Conservation (phyloP, 139 green algal genomes). For the Asterochloris erici region DNA sequence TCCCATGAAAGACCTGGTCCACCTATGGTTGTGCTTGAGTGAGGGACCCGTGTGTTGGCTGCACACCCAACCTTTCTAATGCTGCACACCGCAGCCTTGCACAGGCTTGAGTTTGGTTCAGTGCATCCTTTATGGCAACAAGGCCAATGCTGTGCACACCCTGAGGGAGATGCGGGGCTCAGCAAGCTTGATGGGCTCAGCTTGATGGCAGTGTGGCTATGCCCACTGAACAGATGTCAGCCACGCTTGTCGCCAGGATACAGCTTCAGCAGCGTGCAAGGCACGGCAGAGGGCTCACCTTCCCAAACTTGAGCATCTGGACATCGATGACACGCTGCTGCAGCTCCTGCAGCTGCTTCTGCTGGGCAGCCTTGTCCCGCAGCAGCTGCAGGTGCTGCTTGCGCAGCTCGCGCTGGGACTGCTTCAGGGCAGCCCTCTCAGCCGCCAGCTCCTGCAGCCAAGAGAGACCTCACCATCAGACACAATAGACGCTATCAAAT, state of each 20-base stretch:
- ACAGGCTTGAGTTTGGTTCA: too few species aligned
- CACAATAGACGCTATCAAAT: background rate
- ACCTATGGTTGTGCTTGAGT: background rate
- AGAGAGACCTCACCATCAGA: background rate
- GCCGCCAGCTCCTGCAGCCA: conserved; percentile 50
- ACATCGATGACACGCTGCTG: conserved; percentile 61
- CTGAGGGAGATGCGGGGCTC: too few species aligned
- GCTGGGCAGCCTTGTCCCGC: conserved; percentile 47
- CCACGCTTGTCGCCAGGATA: background rate
- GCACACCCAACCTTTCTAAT: too few species aligned
- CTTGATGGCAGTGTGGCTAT: background rate
- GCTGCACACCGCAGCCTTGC: too few species aligned
- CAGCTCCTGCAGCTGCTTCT: conserved; percentile 59
- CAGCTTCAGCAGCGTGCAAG: background rate
- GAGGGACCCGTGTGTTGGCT: too few species aligned
- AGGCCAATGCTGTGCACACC: too few species aligned
- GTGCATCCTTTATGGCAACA: too few species aligned
- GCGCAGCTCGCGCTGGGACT: conserved; percentile 56
- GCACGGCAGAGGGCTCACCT: conserved; percentile 20
- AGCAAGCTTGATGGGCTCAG: too few species aligned
- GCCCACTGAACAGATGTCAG: background rate
- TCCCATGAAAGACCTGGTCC: background rate
- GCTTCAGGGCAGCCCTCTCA: conserved; percentile 57
- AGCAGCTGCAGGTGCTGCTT: conserved; percentile 58
- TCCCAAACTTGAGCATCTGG: conserved; percentile 76